Evolutionary conservation across 768 basidiomycete species (phyloP), one percentile per base, ranked within the genome.

Genomic region (Rhodosporidiobolus sp.): DNA sequence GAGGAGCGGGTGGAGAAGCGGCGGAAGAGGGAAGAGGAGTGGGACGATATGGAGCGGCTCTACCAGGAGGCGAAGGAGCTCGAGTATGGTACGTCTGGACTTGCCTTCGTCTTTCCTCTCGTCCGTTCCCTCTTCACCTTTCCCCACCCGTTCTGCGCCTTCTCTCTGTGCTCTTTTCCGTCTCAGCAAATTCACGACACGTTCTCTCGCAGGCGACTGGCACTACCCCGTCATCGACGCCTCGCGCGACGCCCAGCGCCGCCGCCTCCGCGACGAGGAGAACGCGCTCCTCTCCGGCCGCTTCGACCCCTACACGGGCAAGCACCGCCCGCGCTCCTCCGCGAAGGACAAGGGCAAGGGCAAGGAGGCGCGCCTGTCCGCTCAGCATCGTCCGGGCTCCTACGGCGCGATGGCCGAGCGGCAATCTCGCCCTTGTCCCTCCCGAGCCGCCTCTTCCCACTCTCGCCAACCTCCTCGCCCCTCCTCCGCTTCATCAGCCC

Each of bases 241-340:
- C 2, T 76, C 74, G 3, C 65, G 73, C 30, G 77, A 78, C 71
- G 79, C 79, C 26, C 90, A 89, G 28, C 83, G 87, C 71, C 81
- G 82, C 45, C 80, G 83, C 57, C 88, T 90, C 80, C 90, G 91
- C 87, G 86, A 88, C 67, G 91, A 92, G 77, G 93, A 96, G 80
- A 91, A 94, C 79, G 85, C 90, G 52, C 88, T 94, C 48, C 79
- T 94, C 75, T 45, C 71, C 61, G 55, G 75, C 58, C 48, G 59
- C 55, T 32, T 60, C 50, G 52, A 35, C 20, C 49, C 38, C 43
- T 50, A 50, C 58, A 34, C 32, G 49, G 64, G 52, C 60, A 53
- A 24, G 52, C 14, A 19, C 35, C 16, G 43, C 43, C 45, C 48
- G 48, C 48, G 8, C 5, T 49, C 30, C n/a, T n/a, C n/a, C n/a